Evolutionary conservation across 768 basidiomycete species (phyloP), one percentile per base, ranked within the genome.

Genomic region (Antrodiella citrinella): DNA sequence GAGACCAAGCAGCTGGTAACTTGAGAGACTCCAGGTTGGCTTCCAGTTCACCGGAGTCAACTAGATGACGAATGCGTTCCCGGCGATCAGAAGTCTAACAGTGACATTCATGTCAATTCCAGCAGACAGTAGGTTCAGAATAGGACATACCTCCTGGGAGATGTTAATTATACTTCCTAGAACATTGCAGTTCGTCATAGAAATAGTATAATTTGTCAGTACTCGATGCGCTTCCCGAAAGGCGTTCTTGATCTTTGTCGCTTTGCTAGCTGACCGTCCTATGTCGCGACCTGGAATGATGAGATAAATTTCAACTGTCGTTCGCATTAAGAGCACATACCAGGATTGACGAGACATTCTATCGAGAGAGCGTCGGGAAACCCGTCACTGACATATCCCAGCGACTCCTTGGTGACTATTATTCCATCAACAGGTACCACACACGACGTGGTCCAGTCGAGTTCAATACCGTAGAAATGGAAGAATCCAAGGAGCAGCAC

Each of bases 401-500:
- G 65, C 9, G 54, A 53, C 26, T 61, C 62, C 51, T 71, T 74
- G n/a, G 66, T 58, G 1, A 70, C 54, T 7, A 72, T 50, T 49
- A 61, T 63, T 0, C 66, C 65, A 35, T 68, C 59, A 4, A 59
- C 55, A 2, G 71, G 62, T 11, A 69, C 75, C 4, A 79, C 70
- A 52, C 70, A 74, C 15, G 61, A 65, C 13, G 59, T 65, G 15
- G 57, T 51, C 55, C 73, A 76, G 1, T 69, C 67, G 52, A 75
- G 74, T 0, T 59, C 47, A 19, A 68, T 64, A 13, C 78, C 83
- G 59, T 87, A 89, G 44, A 82, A 77, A 58, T 77, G 70, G 54
- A 87, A 71, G 57, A 88, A 85, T 55, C 84, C 82, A 21, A 75
- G 61, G 19, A 87, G 64, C 5, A 88, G 70, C 1, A 70, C 63